Evolutionary conservation across 768 basidiomycete genomes (phyloP), one percentile per base, ranked within the genome.

Genomic region (Boletus fagicola): DNA sequence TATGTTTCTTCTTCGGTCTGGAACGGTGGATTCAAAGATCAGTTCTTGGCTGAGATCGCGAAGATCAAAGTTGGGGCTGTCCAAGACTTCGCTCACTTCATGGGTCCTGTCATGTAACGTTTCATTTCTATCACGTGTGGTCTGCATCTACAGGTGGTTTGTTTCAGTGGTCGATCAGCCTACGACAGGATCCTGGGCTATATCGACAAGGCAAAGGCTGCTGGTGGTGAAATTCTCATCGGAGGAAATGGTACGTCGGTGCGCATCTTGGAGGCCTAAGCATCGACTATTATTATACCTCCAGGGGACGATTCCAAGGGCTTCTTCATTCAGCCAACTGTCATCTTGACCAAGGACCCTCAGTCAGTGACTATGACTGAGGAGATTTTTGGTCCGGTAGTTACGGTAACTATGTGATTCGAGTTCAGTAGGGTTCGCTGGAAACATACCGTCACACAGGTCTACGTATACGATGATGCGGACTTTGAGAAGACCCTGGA

Each of bases 381-480:
- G 63, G 97, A 99, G 76, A 91, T 99, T 65, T 98, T 99, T 65
- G 97, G 97, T 1, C 97, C 97, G 26, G 95, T 98, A 36, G 65
- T 98, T 51, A 96, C 95, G 36, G 92, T 92, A 67, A 60, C 39
- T 61, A 49, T 77, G 65, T n/a, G 43, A 40, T 39, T 46, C 7
- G 5, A 36, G 38, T 26, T 31, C 35, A 12, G 49, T 33, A 16
- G 33, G 26, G 16, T 31, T 48, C 10, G 11, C 58, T 60, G 36
- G n/a, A 52, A 48, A 9, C 40, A 47, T 46, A 22, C 26, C 16
- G n/a, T 26, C 28, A 31, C 62, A 18, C 52, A 92, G 88, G 83
- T 90, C 56, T 98, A 83, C 74, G 87, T 98, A 2, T 99, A 88
- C 70, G 85, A 93, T 58, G 96, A 98, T 68, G 81, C 74, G 20